Evolutionary conservation across 768 basidiomycete genomes (phyloP).

Genomic region (Tylopilus plumbeoviolaceoides): DNA sequence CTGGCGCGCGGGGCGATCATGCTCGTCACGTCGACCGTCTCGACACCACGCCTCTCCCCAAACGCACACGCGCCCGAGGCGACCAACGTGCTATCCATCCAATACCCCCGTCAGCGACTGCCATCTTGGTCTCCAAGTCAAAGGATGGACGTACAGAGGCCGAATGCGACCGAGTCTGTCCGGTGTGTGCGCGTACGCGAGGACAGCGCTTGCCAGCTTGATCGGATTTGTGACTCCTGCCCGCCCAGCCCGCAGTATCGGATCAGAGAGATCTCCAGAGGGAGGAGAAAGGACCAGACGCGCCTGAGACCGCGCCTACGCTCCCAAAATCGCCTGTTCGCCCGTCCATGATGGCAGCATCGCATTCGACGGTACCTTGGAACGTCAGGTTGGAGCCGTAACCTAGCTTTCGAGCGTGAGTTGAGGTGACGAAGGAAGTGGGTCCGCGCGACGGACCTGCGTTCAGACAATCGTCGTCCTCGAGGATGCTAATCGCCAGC

Average conservation of each 20-base stretch:
- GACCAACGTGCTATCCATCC: constrained; percentile 49
- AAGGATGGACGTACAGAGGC: too few species aligned
- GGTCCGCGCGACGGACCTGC: constrained; percentile 45
- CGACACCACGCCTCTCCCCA: constrained; percentile 33
- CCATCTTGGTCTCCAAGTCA: too few species aligned
- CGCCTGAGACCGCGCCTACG: constrained; percentile 70
- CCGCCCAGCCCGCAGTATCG: neutral
- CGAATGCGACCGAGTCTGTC: constrained; percentile 61
- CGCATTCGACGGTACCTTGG: constrained; percentile 76
- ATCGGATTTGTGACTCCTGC: constrained; percentile 72
- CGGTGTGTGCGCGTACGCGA: constrained; percentile 47
- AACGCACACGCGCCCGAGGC: constrained; percentile 58
- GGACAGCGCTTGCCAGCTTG: constrained; percentile 49
- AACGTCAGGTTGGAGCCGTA: constrained; percentile 76
- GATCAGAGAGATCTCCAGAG: neutral
- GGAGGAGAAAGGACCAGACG: neutral
- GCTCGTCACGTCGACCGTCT: constrained; percentile 38
- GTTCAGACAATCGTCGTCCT: constrained; percentile 65
- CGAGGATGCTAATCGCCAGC: constrained; percentile 52
- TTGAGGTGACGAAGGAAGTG: neutral
- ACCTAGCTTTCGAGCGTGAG: constrained; percentile 35
- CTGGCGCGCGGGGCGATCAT: constrained; percentile 49
- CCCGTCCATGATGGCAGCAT: constrained; percentile 69
- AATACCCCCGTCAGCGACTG: too few species aligned
- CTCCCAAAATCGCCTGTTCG: constrained; percentile 55